Evolutionary conservation across 257 asterid species (phyloP), one percentile per base, ranked within the genome.

Genomic region (Scutellaria baicalensis): DNA sequence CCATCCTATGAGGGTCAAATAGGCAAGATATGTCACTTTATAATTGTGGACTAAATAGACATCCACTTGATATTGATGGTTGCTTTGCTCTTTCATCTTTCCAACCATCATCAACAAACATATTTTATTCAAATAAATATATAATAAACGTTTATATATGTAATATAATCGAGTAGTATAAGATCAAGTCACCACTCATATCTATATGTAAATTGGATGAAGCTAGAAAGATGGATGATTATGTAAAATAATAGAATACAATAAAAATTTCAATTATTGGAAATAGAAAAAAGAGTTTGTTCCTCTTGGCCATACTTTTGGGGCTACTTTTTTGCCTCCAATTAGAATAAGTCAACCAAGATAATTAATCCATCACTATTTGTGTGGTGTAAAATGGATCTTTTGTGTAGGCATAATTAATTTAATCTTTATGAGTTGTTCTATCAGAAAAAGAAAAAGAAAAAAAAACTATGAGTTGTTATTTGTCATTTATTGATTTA

Each of bases 31-130:
- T 70, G 72, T 56, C 43, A 57, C 67, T 35, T 68, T 66, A 54
- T 49, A 11, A 57, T 49, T 60, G 79, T 72, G 74, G 81, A 69
- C 49, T 60, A 51, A 58, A 66, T 58, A 33, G 79, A 52, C 75
- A 69, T 49, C 81, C 79, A 79, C 70, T 58, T 61, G 56, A 64
- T 18, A 23, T 74, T 57, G 35, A 70, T 76, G 63, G 40, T 40
- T 69, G 73, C 63, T 75, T 45, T 47, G 16, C 27, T 48, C 20
- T 65, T 10, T 18, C 4, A n/a, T 16, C 44, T 31, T 49, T 21
- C 48, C 70, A 50, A 35, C 20, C 35, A 70, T 13, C 7, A 13
- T 23, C 31, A 27, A 27, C 33, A 1, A 27, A 27, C 5, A 27
- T 4, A 27, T 23, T 23, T 23, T 23, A 23, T 23, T 23, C 31